These are phyloP conservation scores for Sclerotiophoma versabilis DNA, from an alignment of 2,329 filamentous ascomycete species.

Conservation along the genomic window DNA sequence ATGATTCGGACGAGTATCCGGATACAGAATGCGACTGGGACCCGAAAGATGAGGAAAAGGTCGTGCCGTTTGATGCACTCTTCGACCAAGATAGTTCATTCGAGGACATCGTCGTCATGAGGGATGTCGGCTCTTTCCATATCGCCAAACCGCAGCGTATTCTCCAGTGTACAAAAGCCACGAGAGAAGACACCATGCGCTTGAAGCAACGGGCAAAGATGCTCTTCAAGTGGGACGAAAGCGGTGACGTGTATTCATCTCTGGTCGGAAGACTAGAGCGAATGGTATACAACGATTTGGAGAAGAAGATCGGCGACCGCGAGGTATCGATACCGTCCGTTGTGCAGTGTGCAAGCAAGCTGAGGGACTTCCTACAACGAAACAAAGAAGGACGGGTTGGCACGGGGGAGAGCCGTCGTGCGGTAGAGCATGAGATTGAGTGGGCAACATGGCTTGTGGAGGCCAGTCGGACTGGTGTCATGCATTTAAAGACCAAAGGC, in stretches of 20 bases:
- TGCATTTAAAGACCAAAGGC: slow-evolving; percentile 37
- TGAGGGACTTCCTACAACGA: slow-evolving; percentile 27
- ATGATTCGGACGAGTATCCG: slow-evolving; percentile 33
- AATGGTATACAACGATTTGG: slow-evolving; percentile 11
- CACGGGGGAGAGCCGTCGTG: slow-evolving; percentile 30
- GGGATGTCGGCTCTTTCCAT: slow-evolving; percentile 29
- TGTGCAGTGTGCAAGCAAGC: slow-evolving; percentile 18
- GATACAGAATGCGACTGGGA: slow-evolving; percentile 31
- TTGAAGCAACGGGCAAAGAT: slow-evolving; percentile 24
- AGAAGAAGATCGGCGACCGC: background rate
- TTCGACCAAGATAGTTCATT: slow-evolving; percentile 27
- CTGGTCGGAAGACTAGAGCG: slow-evolving; percentile 19
- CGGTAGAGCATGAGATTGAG: slow-evolving; percentile 38
- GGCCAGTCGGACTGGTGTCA: slow-evolving; percentile 32
- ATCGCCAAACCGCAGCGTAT: slow-evolving; percentile 23
- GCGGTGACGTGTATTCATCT: slow-evolving; percentile 20
- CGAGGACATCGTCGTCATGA: slow-evolving; percentile 32
- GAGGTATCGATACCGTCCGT: slow-evolving; percentile 3
- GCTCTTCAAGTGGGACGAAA: slow-evolving; percentile 31
- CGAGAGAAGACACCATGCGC: slow-evolving; percentile 26
- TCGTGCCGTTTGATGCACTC: background rate
- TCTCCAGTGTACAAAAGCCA: slow-evolving; percentile 35
- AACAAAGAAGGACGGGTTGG: slow-evolving; percentile 25
- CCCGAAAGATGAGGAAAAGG: slow-evolving; percentile 8
- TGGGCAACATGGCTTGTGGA: slow-evolving; percentile 41